Evolutionary conservation across 148 eudicot species (phyloP).

Genomic region (Drosera capensis): DNA sequence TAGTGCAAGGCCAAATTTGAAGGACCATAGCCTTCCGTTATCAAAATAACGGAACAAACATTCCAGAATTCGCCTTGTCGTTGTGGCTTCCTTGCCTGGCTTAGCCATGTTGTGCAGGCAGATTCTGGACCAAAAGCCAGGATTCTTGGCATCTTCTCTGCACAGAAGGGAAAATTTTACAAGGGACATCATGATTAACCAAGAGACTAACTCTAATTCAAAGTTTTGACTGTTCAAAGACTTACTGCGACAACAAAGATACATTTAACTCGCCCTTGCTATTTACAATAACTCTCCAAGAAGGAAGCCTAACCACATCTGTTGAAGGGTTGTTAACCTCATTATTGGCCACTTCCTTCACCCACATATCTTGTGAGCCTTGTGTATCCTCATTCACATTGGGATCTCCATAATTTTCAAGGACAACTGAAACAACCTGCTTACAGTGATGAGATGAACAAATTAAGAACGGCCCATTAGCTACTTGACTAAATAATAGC

Average conservation of each 20-base stretch:
- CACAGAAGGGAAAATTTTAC: conserved; percentile 7
- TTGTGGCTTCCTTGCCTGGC: conserved; percentile 64
- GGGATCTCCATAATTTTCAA: conserved; percentile 70
- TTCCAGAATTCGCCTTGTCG: conserved; percentile 81
- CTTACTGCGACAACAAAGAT: conserved; percentile 59
- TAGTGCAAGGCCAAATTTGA: conserved; percentile 52
- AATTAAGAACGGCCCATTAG: too few species aligned
- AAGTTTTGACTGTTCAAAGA: neutral
- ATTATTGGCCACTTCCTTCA: conserved; percentile 44
- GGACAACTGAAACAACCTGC: conserved; percentile 74
- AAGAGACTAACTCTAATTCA: neutral
- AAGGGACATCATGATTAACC: neutral
- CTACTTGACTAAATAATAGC: too few species aligned
- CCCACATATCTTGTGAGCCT: conserved; percentile 27
- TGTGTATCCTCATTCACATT: conserved; percentile 23
- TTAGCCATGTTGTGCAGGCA: conserved; percentile 84
- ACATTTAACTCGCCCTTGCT: conserved; percentile 63
- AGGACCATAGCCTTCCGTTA: conserved; percentile 56
- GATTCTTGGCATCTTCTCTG: conserved; percentile 67
- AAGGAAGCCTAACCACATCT: conserved; percentile 35
- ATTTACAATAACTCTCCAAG: conserved; percentile 64
- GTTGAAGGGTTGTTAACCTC: conserved; percentile 41
- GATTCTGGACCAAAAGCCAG: conserved; percentile 87
- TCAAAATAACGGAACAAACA: conserved; percentile 81
- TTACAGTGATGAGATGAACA: conserved; percentile 4